These are phyloP conservation scores for Clonostachys rosea DNA, from an alignment of 2,329 filamentous ascomycete species.

Conservation along the genomic window DNA sequence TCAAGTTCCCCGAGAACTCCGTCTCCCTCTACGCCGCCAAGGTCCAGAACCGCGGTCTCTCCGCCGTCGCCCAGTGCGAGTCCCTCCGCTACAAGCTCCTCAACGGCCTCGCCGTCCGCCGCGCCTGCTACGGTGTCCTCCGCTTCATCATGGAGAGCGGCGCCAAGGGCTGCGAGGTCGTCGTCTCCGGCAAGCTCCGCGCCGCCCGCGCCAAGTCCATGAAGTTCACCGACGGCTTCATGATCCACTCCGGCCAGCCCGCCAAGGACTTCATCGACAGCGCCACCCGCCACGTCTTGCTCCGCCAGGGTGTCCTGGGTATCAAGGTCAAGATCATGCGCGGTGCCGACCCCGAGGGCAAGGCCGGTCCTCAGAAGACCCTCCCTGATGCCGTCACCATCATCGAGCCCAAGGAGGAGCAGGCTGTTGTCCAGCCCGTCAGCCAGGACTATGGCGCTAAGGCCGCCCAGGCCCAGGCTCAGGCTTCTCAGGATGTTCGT, in stretches of 20 bases:
- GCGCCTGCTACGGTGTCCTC: conserved; percentile 99
- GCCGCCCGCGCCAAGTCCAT: conserved; percentile 99
- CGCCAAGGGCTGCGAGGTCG: conserved; percentile 99
- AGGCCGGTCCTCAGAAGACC: conserved; percentile 94
- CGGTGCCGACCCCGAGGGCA: conserved; percentile 98
- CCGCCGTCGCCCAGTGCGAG: conserved; percentile 99
- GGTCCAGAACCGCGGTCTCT: conserved; percentile 99
- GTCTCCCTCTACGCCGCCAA: conserved; percentile 99
- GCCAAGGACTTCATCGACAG: conserved; percentile 99
- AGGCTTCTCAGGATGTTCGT: conserved; percentile 59
- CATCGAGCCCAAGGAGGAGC: conserved; percentile 99
- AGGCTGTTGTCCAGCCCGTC: conserved; percentile 88
- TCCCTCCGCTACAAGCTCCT: conserved; percentile 99
- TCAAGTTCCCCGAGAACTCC: conserved; percentile 99
- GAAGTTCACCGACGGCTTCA: conserved; percentile 99
- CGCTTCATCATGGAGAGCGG: conserved; percentile 99
- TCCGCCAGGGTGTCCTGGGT: conserved; percentile 98
- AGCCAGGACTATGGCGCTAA: conserved; percentile 99
- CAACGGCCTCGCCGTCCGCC: conserved; percentile 96
- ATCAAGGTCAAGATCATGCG: conserved; percentile 99
- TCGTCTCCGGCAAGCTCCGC: conserved; percentile 98
- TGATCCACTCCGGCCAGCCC: conserved; percentile 99
- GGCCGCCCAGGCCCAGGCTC: conserved; percentile 58
- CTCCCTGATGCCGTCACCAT: conserved; percentile 98
- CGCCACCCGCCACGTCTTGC: conserved; percentile 97